Percentiles rank a stretch among this genome's conserved stretches.
Conservation (phyloP, 129 eudicot species). For the Gnaphalium uliginosum region DNA sequence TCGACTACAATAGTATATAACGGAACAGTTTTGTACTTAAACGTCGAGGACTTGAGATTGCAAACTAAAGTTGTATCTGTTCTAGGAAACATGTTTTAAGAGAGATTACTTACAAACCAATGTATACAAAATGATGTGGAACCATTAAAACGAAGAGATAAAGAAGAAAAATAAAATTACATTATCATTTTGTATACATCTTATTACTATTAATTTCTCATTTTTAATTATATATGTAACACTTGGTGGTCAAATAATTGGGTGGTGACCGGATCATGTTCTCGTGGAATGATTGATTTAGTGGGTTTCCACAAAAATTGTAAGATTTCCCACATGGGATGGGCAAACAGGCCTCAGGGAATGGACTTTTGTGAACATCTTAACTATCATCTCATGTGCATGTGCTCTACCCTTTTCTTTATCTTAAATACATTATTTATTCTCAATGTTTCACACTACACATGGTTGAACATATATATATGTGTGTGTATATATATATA, state of each 20-base stretch:
- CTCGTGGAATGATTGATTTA: slow-evolving; percentile 16
- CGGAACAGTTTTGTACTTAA: background rate
- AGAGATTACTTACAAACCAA: no score
- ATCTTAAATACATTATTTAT: background rate
- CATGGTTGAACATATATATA: background rate
- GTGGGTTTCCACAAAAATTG: slow-evolving; percentile 1
- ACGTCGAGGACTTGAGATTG: background rate
- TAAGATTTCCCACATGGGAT: slow-evolving; percentile 34
- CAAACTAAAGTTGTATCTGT: background rate
- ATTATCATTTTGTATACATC: no score
- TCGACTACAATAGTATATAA: background rate
- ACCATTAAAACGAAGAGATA: no score
- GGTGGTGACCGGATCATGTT: slow-evolving; percentile 26
- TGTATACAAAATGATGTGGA: no score
- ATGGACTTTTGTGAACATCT: slow-evolving; percentile 15
- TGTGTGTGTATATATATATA: background rate
- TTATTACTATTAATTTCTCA: no score
- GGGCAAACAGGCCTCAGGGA: slow-evolving; percentile 18
- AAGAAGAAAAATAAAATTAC: no score
- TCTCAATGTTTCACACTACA: background rate
- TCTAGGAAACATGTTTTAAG: no score
- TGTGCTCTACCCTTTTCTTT: slow-evolving; percentile 1
- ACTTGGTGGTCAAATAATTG: slow-evolving; percentile 8
- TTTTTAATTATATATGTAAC: background rate
- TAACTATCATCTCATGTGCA: slow-evolving; percentile 16